Evolutionary conservation across 2,329 filamentous ascomycete species (phyloP).

Genomic region (Colletotrichum spinosum): DNA sequence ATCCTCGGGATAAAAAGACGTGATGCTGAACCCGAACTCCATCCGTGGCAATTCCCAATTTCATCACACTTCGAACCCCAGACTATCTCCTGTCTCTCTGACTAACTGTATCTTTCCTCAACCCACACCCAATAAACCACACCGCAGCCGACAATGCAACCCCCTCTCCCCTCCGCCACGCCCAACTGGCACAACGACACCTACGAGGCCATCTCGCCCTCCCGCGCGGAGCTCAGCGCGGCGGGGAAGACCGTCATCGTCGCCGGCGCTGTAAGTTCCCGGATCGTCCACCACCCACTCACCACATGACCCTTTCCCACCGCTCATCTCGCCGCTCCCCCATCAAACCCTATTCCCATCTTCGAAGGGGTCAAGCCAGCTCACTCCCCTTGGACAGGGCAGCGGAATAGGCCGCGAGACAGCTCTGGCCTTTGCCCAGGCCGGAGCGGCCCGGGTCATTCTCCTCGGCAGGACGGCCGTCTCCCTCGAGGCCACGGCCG

Average conservation of each 20-base stretch:
- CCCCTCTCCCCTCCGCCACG: conserved; percentile 38
- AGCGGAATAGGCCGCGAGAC: conserved; percentile 73
- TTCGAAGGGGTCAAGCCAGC: conserved; percentile 5
- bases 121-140: background rate
- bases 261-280: conserved; percentile 68
- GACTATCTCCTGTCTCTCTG: background rate
- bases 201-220: conserved; percentile 53
- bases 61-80: background rate
- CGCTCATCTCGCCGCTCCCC: conserved; percentile 2
- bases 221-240: conserved; percentile 52
- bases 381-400: conserved; percentile 6
- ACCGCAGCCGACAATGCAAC: conserved; percentile 23
- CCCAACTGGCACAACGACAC: conserved; percentile 45
- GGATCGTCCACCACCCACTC: no score
- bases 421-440: conserved; percentile 67
- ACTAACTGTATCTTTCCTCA: background rate
- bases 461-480: conserved; percentile 51
- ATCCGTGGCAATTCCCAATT: no score
- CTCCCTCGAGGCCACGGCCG: conserved; percentile 42
- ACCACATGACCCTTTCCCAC: background rate
- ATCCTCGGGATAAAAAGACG: no score
- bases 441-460: conserved; percentile 51
- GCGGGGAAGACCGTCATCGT: conserved; percentile 68
- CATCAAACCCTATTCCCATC: background rate
- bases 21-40: no score